Evolutionary conservation across 345 rosid genomes (phyloP).

Genomic region (Brassica carinata): DNA sequence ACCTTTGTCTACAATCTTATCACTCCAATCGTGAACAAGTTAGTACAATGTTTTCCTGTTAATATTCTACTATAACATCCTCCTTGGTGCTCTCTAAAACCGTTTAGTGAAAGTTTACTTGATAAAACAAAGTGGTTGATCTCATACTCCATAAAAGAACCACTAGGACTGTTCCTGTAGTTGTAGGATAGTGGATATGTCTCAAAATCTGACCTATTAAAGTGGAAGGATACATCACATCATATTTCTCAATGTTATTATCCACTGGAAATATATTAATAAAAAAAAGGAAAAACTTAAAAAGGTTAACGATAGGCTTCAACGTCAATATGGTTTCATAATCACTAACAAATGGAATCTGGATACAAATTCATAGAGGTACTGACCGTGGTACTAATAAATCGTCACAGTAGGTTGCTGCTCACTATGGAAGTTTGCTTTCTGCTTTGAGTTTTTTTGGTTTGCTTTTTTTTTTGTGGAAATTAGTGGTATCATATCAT

Average conservation of each 20-base stretch:
- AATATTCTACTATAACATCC: neutral
- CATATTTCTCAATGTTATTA: constrained; percentile 15
- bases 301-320: constrained; percentile 8
- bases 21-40: constrained; percentile 84
- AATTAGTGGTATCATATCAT: constrained; percentile 36
- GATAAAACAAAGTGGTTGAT: constrained; percentile 23
- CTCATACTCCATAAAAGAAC: constrained; percentile 32
- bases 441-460: constrained; percentile 7
- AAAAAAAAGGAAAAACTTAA: neutral
- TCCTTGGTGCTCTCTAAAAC: neutral
- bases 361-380: constrained; percentile 20
- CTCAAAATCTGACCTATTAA: constrained; percentile 18
- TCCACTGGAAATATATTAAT: constrained; percentile 15
- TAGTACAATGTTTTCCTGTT: constrained; percentile 15
- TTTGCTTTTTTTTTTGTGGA: neutral
- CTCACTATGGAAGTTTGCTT: constrained; percentile 24
- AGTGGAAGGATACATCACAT: constrained; percentile 34
- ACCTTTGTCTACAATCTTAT: constrained; percentile 88
- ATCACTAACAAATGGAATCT: constrained; percentile 22
- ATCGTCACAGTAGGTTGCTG: constrained; percentile 16
- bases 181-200: constrained; percentile 18
- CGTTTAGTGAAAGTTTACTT: neutral
- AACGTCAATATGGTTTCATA: constrained; percentile 17
- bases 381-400: constrained; percentile 41
- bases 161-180: constrained; percentile 33